phyloP scores from a whole-genome alignment of 139 green algal species.

The Chlamydomonas eustigma region DNA sequence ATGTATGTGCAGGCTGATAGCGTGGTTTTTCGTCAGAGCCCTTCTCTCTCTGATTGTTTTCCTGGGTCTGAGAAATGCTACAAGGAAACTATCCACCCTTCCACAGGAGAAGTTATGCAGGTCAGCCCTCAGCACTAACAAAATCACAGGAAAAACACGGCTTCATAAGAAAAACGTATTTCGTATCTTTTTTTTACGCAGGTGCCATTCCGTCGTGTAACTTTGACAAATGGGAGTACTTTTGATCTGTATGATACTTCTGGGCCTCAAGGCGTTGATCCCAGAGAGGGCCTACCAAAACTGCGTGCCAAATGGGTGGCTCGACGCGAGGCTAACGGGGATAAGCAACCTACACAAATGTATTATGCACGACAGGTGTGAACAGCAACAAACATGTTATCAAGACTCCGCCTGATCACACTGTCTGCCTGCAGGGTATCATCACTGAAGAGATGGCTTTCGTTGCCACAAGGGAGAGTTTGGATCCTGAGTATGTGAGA shows the following conservation, averaged over 20 bases:
- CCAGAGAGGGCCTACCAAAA: constrained; percentile 70
- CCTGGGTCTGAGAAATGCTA: constrained; percentile 70
- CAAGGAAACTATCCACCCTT: constrained; percentile 54
- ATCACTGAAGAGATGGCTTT: constrained; percentile 96
- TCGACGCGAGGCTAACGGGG: constrained; percentile 53
- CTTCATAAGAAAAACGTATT: neutral
- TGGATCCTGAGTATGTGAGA: constrained; percentile 89
- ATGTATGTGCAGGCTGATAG: neutral
- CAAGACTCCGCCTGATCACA: neutral
- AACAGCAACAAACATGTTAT: neutral
- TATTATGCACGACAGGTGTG: constrained; percentile 15
- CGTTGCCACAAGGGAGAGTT: constrained; percentile 73
- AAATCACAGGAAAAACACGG: neutral
- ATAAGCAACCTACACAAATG: constrained; percentile 42
- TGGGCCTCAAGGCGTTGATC: constrained; percentile 71
- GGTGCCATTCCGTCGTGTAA: constrained; percentile 81
- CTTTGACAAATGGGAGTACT: constrained; percentile 68
- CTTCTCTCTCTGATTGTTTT: constrained; percentile 82
- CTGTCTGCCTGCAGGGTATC: constrained; percentile 53
- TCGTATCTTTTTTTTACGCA: constrained; percentile 26
- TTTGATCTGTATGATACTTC: constrained; percentile 92
- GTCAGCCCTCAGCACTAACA: neutral
- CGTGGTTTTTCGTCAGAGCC: constrained; percentile 56
- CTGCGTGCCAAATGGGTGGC: constrained; percentile 72
- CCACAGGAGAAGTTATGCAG: constrained; percentile 29